Conservation (phyloP, 192 early-diverging fungal genomes). For the Coemansia sp. region DNA sequence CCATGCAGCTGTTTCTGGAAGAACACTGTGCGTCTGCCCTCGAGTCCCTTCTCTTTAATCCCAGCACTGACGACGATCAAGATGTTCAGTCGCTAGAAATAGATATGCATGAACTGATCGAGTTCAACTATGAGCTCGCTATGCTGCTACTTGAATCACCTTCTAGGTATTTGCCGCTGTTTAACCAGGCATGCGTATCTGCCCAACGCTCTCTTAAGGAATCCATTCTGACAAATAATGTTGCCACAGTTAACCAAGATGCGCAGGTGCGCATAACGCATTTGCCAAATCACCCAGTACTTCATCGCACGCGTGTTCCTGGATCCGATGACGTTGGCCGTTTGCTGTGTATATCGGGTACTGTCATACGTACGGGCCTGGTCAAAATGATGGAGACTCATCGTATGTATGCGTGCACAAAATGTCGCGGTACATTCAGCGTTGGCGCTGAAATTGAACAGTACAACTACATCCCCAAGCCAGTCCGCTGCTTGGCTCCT, state of each 20-base stretch:
- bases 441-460: slow-evolving; percentile 64
- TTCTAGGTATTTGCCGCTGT: slow-evolving; percentile 7
- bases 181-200: slow-evolving; percentile 13
- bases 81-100: slow-evolving; percentile 13
- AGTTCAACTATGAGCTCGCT: slow-evolving; percentile 30
- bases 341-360: slow-evolving; percentile 61
- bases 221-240: neutral
- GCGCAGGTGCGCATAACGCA: slow-evolving; percentile 12
- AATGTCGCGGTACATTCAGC: slow-evolving; percentile 59
- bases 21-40: slow-evolving; percentile 2
- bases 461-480: slow-evolving; percentile 59
- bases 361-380: slow-evolving; percentile 65
- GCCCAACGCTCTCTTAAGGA: slow-evolving; percentile 9
- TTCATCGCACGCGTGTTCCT: slow-evolving; percentile 56
- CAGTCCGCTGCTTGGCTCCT: slow-evolving; percentile 28
- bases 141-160: slow-evolving; percentile 17
- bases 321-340: slow-evolving; percentile 59
- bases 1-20: slow-evolving; percentile 14
- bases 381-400: slow-evolving; percentile 69
- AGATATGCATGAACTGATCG: slow-evolving; percentile 26
- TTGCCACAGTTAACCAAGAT: slow-evolving; percentile 1
- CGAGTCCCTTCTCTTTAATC: neutral
- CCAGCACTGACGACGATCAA: neutral
- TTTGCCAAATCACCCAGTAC: slow-evolving; percentile 29
- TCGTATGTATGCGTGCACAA: slow-evolving; percentile 54